Conservation (phyloP, 2,329 filamentous ascomycete species). For the Colletotrichum lindemuthianum region DNA sequence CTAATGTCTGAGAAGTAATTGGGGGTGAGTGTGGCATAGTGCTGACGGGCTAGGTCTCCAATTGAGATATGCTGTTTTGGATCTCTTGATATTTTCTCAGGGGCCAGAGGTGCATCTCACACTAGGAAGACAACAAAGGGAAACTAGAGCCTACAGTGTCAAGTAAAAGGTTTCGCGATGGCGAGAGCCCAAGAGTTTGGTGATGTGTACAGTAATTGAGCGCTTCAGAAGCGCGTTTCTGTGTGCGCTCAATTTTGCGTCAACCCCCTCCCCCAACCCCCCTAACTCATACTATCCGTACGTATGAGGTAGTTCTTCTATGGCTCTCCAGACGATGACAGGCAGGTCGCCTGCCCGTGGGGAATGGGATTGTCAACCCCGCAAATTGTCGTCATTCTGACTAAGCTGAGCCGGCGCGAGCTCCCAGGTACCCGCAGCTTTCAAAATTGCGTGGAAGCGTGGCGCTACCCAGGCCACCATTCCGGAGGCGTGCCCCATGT, state of each 20-base stretch:
- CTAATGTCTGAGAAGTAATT: constrained; percentile 10
- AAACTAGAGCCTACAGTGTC: no score
- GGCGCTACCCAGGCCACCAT: constrained; percentile 26
- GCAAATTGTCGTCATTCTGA: constrained; percentile 37
- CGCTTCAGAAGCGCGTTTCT: constrained; percentile 1
- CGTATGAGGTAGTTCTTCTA: no score
- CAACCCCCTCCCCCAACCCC: no score
- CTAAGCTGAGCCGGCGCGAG: constrained; percentile 21
- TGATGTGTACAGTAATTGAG: constrained; percentile 13
- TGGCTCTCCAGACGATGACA: no score
- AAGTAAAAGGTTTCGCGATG: background rate
- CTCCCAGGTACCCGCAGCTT: constrained; percentile 21
- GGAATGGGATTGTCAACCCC: constrained; percentile 23
- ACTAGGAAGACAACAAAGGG: no score
- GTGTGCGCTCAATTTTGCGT: constrained; percentile 22
- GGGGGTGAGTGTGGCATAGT: background rate
- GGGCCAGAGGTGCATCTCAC: background rate
- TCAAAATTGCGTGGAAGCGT: constrained; percentile 31
- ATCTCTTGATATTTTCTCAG: background rate
- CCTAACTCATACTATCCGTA: no score
- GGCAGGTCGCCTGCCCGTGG: background rate
- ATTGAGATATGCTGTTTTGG: constrained; percentile 9
- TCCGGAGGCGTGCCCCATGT: constrained; percentile 6
- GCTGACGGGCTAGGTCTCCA: background rate
- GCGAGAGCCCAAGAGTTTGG: background rate